Evolutionary conservation across 2,329 filamentous ascomycete genomes (phyloP).

Genomic region (Pseudogymnoascus sp.): DNA sequence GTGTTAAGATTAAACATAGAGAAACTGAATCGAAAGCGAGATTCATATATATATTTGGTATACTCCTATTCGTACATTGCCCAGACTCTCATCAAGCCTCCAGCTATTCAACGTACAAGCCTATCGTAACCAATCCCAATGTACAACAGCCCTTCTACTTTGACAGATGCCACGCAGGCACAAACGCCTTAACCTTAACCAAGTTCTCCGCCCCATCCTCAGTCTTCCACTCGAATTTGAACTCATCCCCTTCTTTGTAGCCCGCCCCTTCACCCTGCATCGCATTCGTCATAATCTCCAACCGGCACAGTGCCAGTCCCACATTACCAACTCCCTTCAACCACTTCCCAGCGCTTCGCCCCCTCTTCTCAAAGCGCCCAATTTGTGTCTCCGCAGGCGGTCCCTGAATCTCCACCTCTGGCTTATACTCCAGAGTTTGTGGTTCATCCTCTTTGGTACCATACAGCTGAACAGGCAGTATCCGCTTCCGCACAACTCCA

Average conservation of each 20-base stretch:
- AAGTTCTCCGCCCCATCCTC: constrained; percentile 32
- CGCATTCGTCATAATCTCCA: constrained; percentile 86
- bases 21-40: background rate
- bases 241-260: constrained; percentile 37
- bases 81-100: background rate
- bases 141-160: background rate
- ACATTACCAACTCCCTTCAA: constrained; percentile 73
- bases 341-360: constrained; percentile 73
- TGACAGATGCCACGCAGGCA: constrained; percentile 60
- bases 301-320: constrained; percentile 74
- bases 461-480: constrained; percentile 74
- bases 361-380: constrained; percentile 43
- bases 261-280: constrained; percentile 50
- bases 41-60: background rate
- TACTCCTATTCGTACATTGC: background rate
- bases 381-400: constrained; percentile 40
- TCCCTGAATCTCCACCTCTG: constrained; percentile 32
- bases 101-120: background rate
- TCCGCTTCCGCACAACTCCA: constrained; percentile 83
- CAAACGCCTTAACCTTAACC: constrained; percentile 65
- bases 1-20: background rate
- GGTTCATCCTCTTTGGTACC: constrained; percentile 34
- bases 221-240: constrained; percentile 39
- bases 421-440: constrained; percentile 39
- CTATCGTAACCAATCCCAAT: background rate